phyloP scores from a whole-genome alignment of 192 early-diverging fungal species.

The Dispira parvispora region DNA sequence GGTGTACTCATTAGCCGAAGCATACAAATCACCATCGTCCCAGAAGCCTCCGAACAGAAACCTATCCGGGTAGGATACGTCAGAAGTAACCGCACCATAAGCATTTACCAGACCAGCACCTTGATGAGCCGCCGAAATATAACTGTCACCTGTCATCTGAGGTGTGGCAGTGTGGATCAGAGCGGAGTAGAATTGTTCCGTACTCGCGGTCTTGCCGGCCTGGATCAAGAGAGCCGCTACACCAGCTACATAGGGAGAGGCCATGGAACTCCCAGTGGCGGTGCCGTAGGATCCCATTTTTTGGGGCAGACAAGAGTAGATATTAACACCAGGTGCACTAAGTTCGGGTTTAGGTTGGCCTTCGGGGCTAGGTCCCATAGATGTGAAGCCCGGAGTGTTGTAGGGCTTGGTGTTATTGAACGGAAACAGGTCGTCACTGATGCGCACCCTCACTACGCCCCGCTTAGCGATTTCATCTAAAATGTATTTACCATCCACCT shows the following conservation, averaged over 20 bases:
- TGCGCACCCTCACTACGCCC: background rate
- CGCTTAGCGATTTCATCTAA: constrained; percentile 12
- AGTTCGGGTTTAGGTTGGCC: constrained; percentile 31
- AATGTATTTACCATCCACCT: constrained; percentile 23
- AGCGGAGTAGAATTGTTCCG: background rate
- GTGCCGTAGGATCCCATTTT: constrained; percentile 24
- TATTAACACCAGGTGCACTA: constrained; percentile 29
- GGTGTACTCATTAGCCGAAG: background rate
- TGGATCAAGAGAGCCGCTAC: constrained; percentile 18
- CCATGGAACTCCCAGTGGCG: constrained; percentile 41
- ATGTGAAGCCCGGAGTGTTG: constrained; percentile 21
- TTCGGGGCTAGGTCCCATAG: constrained; percentile 35
- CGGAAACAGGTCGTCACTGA: background rate
- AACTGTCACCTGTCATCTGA: background rate
- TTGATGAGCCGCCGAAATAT: background rate
- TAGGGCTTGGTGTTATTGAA: background rate
- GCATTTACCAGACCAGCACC: background rate
- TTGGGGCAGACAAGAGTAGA: constrained; percentile 34
- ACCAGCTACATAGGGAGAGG: constrained; percentile 36
- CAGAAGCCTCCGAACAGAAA: too few species aligned
- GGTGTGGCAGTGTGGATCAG: background rate
- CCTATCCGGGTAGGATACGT: background rate
- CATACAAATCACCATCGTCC: too few species aligned
- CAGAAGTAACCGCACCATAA: background rate
- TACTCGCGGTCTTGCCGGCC: background rate